These are phyloP conservation scores for Didymosphaeria variabile DNA, from an alignment of 2,329 filamentous ascomycete species.

Conservation along the genomic window DNA sequence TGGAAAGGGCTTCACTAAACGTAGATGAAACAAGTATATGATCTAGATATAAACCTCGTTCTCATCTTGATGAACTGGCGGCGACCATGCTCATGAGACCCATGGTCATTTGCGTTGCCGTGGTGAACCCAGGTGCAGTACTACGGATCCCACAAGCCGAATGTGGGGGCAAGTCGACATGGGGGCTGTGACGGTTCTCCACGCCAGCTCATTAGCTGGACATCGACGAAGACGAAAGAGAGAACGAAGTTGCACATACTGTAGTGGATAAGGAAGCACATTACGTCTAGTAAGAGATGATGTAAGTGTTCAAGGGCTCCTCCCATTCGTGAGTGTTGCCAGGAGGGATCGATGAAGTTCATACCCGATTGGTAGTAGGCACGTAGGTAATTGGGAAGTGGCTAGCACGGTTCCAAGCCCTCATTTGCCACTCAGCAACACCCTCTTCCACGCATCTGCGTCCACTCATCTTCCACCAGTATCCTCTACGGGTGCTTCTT, in stretches of 20 bases:
- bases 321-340: not conserved
- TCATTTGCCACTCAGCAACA: not conserved
- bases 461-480: not conserved
- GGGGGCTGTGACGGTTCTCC: not conserved
- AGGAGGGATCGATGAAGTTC: not conserved
- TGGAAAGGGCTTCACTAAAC: constrained; percentile 65
- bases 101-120: too few relatives aligned
- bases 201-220: not conserved
- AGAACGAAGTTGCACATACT: not conserved
- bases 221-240: not conserved
- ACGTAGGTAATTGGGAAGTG: not conserved
- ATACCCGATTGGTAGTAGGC: not conserved
- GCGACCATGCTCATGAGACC: too few relatives aligned
- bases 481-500: not conserved
- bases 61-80: too few relatives aligned
- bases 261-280: too few relatives aligned
- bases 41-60: too few relatives aligned
- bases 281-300: not conserved
- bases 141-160: not conserved
- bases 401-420: not conserved
- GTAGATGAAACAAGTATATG: too few relatives aligned
- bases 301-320: not conserved
- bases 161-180: not conserved
- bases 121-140: not conserved
- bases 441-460: not conserved